Evolutionary conservation across 192 early-diverging fungal species (phyloP).

Genomic region (Coemansia sp.): DNA sequence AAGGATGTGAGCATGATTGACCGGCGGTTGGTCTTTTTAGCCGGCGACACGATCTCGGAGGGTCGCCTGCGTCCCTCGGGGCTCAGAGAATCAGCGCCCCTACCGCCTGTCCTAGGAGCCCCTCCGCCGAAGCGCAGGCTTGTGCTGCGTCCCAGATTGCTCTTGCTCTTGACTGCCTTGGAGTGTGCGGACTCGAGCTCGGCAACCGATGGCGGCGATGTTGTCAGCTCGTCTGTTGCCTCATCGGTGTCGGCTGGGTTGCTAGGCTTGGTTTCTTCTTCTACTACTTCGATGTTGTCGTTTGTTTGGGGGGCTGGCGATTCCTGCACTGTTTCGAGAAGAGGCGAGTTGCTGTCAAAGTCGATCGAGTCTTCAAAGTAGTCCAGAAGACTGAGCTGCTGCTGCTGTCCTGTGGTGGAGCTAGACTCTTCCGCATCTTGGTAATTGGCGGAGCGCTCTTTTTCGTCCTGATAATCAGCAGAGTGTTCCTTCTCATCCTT

Average conservation of each 20-base stretch:
- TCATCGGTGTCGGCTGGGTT: not conserved
- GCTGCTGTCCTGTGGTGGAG: too few relatives aligned
- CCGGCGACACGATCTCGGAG: slow-evolving; percentile 20
- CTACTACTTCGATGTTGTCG: not conserved
- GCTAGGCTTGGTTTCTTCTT: not conserved
- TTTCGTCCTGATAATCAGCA: too few relatives aligned
- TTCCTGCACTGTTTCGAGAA: not conserved
- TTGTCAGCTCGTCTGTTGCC: not conserved
- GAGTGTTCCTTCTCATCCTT: not conserved
- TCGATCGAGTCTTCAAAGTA: slow-evolving; percentile 1
- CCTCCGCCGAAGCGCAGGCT: slow-evolving; percentile 34
- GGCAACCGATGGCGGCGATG: not conserved
- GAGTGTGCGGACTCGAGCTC: slow-evolving; percentile 14
- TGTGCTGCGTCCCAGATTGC: slow-evolving; percentile 33
- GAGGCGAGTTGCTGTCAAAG: not conserved
- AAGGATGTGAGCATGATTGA: slow-evolving; percentile 54
- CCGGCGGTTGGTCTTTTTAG: slow-evolving; percentile 34
- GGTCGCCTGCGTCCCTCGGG: slow-evolving; percentile 38
- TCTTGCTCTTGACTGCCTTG: not conserved
- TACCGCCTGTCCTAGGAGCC: slow-evolving; percentile 1
- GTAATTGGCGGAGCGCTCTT: not conserved
- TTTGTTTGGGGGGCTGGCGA: not conserved
- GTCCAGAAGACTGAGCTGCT: slow-evolving; percentile 5
- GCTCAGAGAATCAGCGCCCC: not conserved
- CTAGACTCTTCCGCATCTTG: not conserved